These are phyloP conservation scores for Salix viminalis DNA, from an alignment of 345 rosid species.

Conservation along the genomic window DNA sequence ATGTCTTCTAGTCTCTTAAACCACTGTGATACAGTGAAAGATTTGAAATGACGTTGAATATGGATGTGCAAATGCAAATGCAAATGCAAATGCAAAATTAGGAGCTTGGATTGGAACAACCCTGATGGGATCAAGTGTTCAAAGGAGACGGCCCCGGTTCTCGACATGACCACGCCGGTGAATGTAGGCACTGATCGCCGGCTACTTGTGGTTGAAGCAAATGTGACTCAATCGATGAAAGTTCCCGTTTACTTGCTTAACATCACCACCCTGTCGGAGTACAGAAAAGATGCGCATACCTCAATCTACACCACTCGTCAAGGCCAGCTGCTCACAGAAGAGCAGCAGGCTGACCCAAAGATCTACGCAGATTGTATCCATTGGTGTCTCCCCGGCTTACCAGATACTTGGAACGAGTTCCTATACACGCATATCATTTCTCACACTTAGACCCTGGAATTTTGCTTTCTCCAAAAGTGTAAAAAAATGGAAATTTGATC, in stretches of 20 bases:
- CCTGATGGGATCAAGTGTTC: constrained; percentile 21
- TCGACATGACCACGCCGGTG: background rate
- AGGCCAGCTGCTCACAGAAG: constrained; percentile 13
- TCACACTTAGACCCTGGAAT: background rate
- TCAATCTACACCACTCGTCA: constrained; percentile 20
- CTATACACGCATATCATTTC: constrained; percentile 21
- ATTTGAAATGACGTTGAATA: background rate
- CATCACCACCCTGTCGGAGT: constrained; percentile 21
- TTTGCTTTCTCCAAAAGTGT: background rate
- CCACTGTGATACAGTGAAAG: background rate
- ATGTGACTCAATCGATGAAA: constrained; percentile 15
- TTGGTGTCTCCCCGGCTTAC: constrained; percentile 28
- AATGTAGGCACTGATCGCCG: constrained; percentile 21
- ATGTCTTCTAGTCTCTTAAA: background rate
- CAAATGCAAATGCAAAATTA: background rate
- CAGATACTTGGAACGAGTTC: constrained; percentile 28
- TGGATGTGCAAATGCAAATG: background rate
- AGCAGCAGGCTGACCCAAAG: constrained; percentile 20
- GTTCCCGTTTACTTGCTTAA: constrained; percentile 13
- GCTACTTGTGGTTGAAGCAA: background rate
- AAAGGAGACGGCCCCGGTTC: constrained; percentile 17
- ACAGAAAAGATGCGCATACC: constrained; percentile 32
- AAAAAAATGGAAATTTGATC: background rate
- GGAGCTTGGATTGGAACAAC: constrained; percentile 26
- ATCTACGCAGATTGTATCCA: constrained; percentile 27